A percentile compares a stretch with the other conserved stretches of the same genome.
Evolutionary conservation across 345 rosid genomes (phyloP).

Genomic region (Nasturtium officinale): DNA sequence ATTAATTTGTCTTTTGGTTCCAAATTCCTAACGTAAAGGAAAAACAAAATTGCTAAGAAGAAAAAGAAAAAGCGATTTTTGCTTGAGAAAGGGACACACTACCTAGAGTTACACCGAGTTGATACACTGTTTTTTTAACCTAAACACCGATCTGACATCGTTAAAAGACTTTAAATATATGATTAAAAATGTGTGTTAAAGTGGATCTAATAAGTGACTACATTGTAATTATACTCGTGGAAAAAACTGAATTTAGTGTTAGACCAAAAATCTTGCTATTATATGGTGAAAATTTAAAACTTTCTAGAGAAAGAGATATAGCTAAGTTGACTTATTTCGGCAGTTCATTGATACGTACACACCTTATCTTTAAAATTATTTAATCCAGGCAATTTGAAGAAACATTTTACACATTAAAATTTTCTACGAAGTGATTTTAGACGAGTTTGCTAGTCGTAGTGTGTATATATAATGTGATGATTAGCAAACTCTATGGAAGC

Average conservation of each 20-base stretch:
- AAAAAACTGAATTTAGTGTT: not conserved
- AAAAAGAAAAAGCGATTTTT: not conserved
- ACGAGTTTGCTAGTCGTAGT: not conserved
- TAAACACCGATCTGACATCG: not conserved
- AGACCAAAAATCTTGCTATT: not conserved
- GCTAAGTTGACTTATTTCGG: slow-evolving; percentile 16
- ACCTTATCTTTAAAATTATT: not conserved
- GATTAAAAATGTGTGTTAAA: not conserved
- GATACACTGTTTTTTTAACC: slow-evolving; percentile 2
- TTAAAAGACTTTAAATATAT: slow-evolving; percentile 23
- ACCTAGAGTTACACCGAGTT: slow-evolving; percentile 1
- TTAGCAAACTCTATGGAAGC: not conserved
- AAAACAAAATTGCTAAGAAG: not conserved
- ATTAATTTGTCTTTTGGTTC: not conserved
- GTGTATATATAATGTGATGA: not conserved
- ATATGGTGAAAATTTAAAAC: slow-evolving; percentile 2
- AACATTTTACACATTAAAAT: not conserved
- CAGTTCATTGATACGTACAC: not conserved
- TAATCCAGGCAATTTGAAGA: not conserved
- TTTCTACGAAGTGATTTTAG: too few relatives aligned
- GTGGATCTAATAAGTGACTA: not conserved
- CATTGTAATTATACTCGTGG: not conserved
- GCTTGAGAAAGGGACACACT: slow-evolving; percentile 4
- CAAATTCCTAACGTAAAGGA: not conserved
- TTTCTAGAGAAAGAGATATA: not conserved